Evolutionary conservation across 2,329 filamentous ascomycete genomes (phyloP), one percentile per base, ranked within the genome.

Genomic region (Penicillium expansum): DNA sequence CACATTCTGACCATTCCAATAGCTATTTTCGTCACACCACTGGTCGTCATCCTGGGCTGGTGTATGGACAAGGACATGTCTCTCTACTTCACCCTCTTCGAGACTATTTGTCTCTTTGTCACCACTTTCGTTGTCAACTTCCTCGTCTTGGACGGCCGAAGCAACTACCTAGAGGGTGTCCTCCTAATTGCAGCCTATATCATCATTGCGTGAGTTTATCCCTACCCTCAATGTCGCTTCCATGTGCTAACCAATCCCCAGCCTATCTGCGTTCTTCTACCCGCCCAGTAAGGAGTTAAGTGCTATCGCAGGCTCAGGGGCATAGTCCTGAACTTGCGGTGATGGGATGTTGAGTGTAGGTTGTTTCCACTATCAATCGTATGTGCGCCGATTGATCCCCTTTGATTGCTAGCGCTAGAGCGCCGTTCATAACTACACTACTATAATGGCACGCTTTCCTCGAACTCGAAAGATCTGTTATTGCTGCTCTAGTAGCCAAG

Each of bases 111-210:
- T 39, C 78, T 96, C 39, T 95, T 96, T 65, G 89, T 94, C 13
- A 86, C 90, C 2, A 90, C 91, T 0, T 84, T 96, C 41, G 81
- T 96, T 33, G 89, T 92, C 56, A 96, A 95, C 71, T 96, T 95
- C 70, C 76, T 96, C 42, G 91, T 95, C 48, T 82, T 87, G 20
- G 91, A 95, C 66, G 91, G 91, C 30, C 85, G 91, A 71, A 92
- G 87, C 60, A 91, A 93, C 66, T 94, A 90, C 78, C 81, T 93
- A 0, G 90, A 94, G 73, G 90, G 90, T 3, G 85, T 86, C 58
- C 76, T 93, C 56, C 74, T 94, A 33, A 88, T 92, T 51, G 89
- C 88, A 38, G 81, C 91, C 4, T 94, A 94, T 68, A 78, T 88
- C 39, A 94, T 94, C 52, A 92, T 94, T 68, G 89, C 88, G 66